Conservation (phyloP, 208 protist genomes). For the Wallacemonas sp. region DNA sequence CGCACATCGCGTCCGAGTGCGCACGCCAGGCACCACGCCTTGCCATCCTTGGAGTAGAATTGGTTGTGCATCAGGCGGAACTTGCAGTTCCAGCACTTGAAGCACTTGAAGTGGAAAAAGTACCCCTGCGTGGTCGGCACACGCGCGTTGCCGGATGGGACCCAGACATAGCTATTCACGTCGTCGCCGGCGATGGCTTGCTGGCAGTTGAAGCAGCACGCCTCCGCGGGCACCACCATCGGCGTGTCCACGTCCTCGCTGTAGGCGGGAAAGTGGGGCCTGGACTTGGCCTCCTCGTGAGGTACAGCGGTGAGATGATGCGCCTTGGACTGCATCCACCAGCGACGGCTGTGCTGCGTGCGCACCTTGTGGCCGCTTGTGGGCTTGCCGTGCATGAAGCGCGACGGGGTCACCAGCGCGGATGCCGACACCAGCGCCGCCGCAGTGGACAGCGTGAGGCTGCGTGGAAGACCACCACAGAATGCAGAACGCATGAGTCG, state of each 20-base stretch:
- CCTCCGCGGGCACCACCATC: constrained; percentile 72
- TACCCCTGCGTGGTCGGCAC: constrained; percentile 85
- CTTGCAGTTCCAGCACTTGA: constrained; percentile 91
- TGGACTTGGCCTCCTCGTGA: constrained; percentile 75
- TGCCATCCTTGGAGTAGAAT: constrained; percentile 89
- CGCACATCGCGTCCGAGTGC: constrained; percentile 83
- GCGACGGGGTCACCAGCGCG: constrained; percentile 20
- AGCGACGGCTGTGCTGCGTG: constrained; percentile 86
- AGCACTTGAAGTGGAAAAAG: constrained; percentile 91
- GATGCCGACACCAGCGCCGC: constrained; percentile 5
- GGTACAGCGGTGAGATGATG: constrained; percentile 78
- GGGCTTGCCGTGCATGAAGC: constrained; percentile 85
- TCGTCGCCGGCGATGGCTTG: constrained; percentile 64
- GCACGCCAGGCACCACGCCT: constrained; percentile 83
- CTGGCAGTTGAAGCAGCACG: constrained; percentile 87
- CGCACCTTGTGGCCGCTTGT: constrained; percentile 87
- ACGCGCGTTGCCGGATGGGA: constrained; percentile 83
- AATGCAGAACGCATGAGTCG: background rate
- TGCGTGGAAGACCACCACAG: background rate
- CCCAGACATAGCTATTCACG: constrained; percentile 89
- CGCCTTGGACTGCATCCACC: constrained; percentile 92
- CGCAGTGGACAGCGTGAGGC: background rate
- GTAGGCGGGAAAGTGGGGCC: constrained; percentile 86
- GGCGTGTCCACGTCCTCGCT: constrained; percentile 86
- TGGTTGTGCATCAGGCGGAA: constrained; percentile 88